A percentile compares a stretch with the other conserved stretches of the same genome.
Conservation (phyloP, 805 yeast genomes). For the Ogataea paraovalis region DNA sequence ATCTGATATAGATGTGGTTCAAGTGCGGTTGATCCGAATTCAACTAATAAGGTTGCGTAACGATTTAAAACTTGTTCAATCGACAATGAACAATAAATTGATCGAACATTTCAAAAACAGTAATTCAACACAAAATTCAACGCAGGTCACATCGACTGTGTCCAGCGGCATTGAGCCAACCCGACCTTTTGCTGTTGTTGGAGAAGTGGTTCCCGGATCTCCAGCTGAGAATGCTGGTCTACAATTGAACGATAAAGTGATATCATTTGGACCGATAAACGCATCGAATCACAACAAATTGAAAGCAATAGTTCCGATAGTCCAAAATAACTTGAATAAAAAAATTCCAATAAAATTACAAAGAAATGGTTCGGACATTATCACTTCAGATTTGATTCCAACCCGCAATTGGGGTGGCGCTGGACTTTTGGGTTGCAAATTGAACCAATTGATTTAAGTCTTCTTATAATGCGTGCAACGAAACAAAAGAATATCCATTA, state of each 20-base stretch:
- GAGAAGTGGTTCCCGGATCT: constrained; percentile 44
- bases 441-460: constrained; percentile 32
- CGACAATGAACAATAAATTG: constrained; percentile 44
- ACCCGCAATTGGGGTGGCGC: constrained; percentile 56
- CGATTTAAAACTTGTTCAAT: constrained; percentile 54
- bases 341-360: constrained; percentile 22
- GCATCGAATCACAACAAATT: constrained; percentile 50
- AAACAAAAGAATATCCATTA: neutral
- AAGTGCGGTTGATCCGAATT: constrained; percentile 57
- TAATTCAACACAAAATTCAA: neutral
- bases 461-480: neutral
- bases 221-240: constrained; percentile 59
- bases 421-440: constrained; percentile 67
- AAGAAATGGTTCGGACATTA: constrained; percentile 18
- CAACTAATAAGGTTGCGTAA: constrained; percentile 65
- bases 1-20: constrained; percentile 73
- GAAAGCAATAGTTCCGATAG: constrained; percentile 39
- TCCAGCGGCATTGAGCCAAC: neutral
- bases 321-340: constrained; percentile 30
- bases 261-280: constrained; percentile 50
- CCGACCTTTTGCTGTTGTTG: constrained; percentile 52
- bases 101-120: constrained; percentile 30
- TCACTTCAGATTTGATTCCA: constrained; percentile 39
- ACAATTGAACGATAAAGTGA: constrained; percentile 47
- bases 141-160: neutral